Evolutionary conservation across 306 rosid genomes (phyloP).

Genomic region (Vigna mungo): DNA sequence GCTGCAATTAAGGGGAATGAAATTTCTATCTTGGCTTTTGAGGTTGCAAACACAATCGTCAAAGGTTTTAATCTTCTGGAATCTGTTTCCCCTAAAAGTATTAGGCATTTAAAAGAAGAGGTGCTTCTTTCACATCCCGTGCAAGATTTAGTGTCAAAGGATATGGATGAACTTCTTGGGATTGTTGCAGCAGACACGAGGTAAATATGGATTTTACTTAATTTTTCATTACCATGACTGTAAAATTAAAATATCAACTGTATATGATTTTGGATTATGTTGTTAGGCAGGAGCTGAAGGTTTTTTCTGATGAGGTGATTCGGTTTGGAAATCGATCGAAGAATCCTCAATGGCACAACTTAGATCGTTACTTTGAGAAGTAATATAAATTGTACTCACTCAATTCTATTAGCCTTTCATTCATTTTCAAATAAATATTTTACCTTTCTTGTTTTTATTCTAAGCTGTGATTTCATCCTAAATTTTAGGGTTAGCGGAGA

Average conservation of each 20-base stretch:
- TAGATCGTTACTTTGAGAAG: constrained; percentile 90
- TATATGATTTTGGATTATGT: constrained; percentile 41
- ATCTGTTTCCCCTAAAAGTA: constrained; percentile 62
- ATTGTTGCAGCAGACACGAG: constrained; percentile 80
- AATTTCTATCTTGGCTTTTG: constrained; percentile 75
- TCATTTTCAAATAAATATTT: constrained; percentile 17
- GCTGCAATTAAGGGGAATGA: constrained; percentile 72
- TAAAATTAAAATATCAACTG: constrained; percentile 24
- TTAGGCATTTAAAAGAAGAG: constrained; percentile 66
- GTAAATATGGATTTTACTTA: constrained; percentile 45
- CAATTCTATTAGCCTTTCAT: constrained; percentile 33
- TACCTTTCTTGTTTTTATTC: constrained; percentile 29
- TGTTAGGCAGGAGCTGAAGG: constrained; percentile 71
- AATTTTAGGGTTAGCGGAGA: constrained; percentile 60
- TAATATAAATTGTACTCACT: constrained; percentile 51
- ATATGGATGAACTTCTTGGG: constrained; percentile 63
- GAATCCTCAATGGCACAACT: constrained; percentile 92
- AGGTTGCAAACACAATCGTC: constrained; percentile 82
- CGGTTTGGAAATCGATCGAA: constrained; percentile 89
- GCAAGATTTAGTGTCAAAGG: constrained; percentile 71
- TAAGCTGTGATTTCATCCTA: constrained; percentile 25
- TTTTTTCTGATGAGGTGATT: constrained; percentile 80
- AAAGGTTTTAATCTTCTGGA: constrained; percentile 78
- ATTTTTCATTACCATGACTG: constrained; percentile 16
- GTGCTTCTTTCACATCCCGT: constrained; percentile 71